Conservation (phyloP, 1,284 basidiomycete genomes). For the Volvariella surrecta region DNA sequence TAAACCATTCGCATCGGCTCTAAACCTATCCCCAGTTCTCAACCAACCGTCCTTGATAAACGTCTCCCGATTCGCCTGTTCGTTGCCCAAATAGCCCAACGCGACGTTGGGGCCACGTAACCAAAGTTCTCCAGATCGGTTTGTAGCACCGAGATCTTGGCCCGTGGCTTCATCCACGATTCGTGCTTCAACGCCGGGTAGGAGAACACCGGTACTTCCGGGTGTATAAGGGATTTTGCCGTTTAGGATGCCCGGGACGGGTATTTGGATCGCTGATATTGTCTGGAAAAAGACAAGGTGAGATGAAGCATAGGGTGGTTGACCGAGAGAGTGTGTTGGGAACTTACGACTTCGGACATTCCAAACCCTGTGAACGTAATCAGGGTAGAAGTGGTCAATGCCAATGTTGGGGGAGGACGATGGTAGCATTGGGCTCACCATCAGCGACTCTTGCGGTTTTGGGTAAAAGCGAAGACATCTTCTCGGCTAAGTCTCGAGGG, state of each 20-base stretch:
- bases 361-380: conserved; percentile 48
- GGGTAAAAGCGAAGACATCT: conserved; percentile 30
- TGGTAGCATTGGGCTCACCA: conserved; percentile 27
- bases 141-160: conserved; percentile 35
- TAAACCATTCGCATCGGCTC: conserved; percentile 44
- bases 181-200: conserved; percentile 54
- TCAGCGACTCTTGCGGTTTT: conserved; percentile 28
- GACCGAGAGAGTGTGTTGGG: neutral
- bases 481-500: conserved; percentile 40
- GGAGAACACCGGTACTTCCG: conserved; percentile 48
- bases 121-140: conserved; percentile 61
- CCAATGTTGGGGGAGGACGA: conserved; percentile 3
- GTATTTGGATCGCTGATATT: conserved; percentile 36
- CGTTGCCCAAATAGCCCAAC: conserved; percentile 64
- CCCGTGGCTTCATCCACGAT: conserved; percentile 57
- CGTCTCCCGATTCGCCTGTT: conserved; percentile 51
- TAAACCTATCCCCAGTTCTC: conserved; percentile 61
- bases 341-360: conserved; percentile 62
- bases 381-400: neutral
- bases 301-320: conserved; percentile 1
- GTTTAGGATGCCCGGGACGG: conserved; percentile 34
- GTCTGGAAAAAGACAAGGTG: conserved; percentile 34
- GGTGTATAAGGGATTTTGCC: conserved; percentile 32
- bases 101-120: conserved; percentile 44
- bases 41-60: conserved; percentile 65